Evolutionary conservation across 495 filamentous ascomycete species (phyloP).

Genomic region (Hypomontagnella submonticulosa): DNA sequence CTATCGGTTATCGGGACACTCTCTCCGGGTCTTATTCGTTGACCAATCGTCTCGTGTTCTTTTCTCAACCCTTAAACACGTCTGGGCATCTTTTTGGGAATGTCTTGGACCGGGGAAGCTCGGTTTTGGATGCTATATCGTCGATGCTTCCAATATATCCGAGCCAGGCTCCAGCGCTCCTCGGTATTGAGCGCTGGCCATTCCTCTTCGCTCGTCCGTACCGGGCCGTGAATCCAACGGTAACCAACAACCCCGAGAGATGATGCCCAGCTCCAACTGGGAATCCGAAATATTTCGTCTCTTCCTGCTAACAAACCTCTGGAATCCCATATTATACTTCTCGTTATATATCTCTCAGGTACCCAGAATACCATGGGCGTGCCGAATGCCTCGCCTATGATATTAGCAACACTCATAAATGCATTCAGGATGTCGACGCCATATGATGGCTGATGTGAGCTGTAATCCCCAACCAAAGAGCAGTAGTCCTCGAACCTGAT

Average conservation of each 20-base stretch:
- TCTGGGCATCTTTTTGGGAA: no score
- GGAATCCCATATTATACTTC: conserved; percentile 43
- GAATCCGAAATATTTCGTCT: conserved; percentile 9
- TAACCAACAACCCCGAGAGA: conserved; percentile 14
- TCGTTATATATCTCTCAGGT: conserved; percentile 43
- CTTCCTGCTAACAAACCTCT: background rate
- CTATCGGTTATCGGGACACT: no score
- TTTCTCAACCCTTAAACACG: no score
- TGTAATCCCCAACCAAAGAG: conserved; percentile 42
- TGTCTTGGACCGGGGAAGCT: no score
- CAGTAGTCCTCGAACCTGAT: conserved; percentile 33
- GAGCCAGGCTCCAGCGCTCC: no score
- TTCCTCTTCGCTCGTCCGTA: no score
- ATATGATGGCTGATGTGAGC: conserved; percentile 36
- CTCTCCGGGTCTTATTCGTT: no score
- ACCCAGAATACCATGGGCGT: conserved; percentile 42
- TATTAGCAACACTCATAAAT: conserved; percentile 45
- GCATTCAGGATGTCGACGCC: conserved; percentile 48
- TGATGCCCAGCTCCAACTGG: conserved; percentile 35
- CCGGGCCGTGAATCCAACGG: conserved; percentile 2
- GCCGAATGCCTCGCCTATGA: conserved; percentile 26
- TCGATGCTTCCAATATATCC: no score
- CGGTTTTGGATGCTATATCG: no score
- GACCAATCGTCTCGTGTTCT: no score
- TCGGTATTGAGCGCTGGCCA: no score